Percentiles rank a stretch among this genome's conserved stretches.
phyloP scores from a whole-genome alignment of 2,329 filamentous ascomycete genomes.

The Chaetomiaceae sp. region DNA sequence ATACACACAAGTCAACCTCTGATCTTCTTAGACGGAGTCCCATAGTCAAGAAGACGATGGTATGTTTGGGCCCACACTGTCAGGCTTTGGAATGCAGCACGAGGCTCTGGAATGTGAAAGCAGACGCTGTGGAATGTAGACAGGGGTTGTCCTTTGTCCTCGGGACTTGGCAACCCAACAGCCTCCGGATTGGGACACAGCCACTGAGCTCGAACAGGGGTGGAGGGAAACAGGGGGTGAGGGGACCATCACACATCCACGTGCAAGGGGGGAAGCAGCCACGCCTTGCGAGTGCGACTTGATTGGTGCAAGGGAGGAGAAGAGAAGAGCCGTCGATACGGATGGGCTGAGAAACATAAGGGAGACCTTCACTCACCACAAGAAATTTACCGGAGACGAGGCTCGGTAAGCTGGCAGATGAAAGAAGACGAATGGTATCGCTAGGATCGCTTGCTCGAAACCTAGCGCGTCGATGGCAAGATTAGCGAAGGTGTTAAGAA shows the following conservation, averaged over 20 bases:
- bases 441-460: not conserved
- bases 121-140: not conserved
- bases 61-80: not conserved
- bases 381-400: not conserved
- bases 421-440: not conserved
- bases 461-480: not conserved
- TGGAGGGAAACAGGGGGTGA: too few species aligned
- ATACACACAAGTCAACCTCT: too few species aligned
- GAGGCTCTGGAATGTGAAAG: constrained; percentile 1
- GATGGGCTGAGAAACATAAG: too few species aligned
- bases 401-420: not conserved
- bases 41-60: not conserved
- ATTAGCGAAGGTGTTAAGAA: not conserved
- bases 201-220: too few species aligned
- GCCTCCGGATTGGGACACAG: too few species aligned
- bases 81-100: not conserved
- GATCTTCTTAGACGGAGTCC: too few species aligned
- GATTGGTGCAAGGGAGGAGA: too few species aligned
- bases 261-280: too few species aligned
- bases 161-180: not conserved
- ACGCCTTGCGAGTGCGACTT: too few species aligned
- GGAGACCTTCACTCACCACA: not conserved
- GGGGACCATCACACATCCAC: too few species aligned
- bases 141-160: not conserved
- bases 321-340: too few species aligned